Conservation (phyloP, 306 rosid genomes). For the Alnus rubra region DNA sequence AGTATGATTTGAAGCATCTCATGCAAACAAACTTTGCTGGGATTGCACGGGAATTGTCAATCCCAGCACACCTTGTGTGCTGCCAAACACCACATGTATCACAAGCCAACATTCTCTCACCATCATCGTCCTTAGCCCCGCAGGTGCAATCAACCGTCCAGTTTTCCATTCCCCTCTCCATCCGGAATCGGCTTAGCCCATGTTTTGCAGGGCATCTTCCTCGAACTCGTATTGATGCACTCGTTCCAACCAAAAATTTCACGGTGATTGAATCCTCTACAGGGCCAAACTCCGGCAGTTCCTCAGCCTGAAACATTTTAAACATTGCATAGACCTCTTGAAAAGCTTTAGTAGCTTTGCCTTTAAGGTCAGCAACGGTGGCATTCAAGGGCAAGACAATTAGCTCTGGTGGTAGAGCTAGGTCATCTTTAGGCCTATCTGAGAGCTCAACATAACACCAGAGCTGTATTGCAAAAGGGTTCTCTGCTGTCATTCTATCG, state of each 20-base stretch:
- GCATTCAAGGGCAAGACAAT: conserved; percentile 58
- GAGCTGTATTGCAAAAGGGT: conserved; percentile 33
- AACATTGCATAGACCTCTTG: conserved; percentile 76
- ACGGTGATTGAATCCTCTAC: conserved; percentile 44
- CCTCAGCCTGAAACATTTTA: conserved; percentile 56
- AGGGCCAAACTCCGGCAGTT: conserved; percentile 48
- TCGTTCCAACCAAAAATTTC: conserved; percentile 50
- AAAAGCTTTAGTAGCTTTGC: conserved; percentile 45
- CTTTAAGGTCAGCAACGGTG: conserved; percentile 52
- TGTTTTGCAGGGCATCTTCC: conserved; percentile 57
- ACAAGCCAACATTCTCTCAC: conserved; percentile 79
- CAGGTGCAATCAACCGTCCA: conserved; percentile 76
- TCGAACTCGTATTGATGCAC: conserved; percentile 41
- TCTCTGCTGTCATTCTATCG: conserved; percentile 11
- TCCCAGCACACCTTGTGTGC: conserved; percentile 74
- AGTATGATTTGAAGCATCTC: conserved; percentile 29
- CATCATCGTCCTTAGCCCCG: conserved; percentile 80
- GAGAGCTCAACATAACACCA: conserved; percentile 69
- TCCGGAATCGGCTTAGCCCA: conserved; percentile 53
- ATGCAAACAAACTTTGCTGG: conserved; percentile 54
- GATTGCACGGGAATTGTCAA: conserved; percentile 37
- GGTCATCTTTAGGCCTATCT: conserved; percentile 54
- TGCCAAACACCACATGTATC: conserved; percentile 77
- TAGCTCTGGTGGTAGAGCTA: conserved; percentile 58
- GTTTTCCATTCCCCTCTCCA: conserved; percentile 67